A percentile compares a stretch with the other conserved stretches of the same genome.
These are phyloP conservation scores for Tetramitus jugosus DNA, from an alignment of 208 protist species.

Conservation along the genomic window DNA sequence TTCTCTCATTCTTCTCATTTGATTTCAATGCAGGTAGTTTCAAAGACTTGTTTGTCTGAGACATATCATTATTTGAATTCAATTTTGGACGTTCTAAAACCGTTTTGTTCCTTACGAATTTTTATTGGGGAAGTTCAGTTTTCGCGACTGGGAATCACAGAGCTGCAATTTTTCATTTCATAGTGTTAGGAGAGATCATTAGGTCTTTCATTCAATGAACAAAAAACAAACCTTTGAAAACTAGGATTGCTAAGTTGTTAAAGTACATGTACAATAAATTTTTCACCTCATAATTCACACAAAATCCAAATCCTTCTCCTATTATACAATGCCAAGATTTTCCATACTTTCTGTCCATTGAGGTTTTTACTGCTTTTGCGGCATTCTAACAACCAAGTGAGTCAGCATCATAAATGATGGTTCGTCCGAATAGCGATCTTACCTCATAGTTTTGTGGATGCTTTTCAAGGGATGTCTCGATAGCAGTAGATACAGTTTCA, in stretches of 20 bases:
- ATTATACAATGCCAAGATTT: constrained; percentile 84
- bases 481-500: constrained; percentile 82
- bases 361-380: constrained; percentile 79
- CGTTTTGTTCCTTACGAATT: too few relatives aligned
- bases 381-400: constrained; percentile 49
- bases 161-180: too few relatives aligned
- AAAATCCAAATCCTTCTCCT: constrained; percentile 82
- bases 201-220: too few relatives aligned
- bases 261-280: constrained; percentile 87
- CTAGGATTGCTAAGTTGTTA: constrained; percentile 73
- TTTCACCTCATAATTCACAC: constrained; percentile 83
- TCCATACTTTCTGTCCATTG: constrained; percentile 89
- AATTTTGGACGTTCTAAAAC: too few relatives aligned
- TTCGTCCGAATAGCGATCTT: not conserved
- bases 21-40: too few relatives aligned
- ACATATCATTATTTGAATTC: too few relatives aligned
- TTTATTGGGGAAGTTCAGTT: too few relatives aligned
- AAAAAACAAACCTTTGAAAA: constrained; percentile 87
- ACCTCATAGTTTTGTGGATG: constrained; percentile 68
- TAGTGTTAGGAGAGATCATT: too few relatives aligned
- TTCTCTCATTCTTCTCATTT: too few relatives aligned
- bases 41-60: too few relatives aligned
- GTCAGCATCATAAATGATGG: not conserved
- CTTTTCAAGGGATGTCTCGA: constrained; percentile 62
- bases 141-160: too few relatives aligned